Evolutionary conservation across 441 rosid genomes (phyloP).

Genomic region (Euphorbia corollata): DNA sequence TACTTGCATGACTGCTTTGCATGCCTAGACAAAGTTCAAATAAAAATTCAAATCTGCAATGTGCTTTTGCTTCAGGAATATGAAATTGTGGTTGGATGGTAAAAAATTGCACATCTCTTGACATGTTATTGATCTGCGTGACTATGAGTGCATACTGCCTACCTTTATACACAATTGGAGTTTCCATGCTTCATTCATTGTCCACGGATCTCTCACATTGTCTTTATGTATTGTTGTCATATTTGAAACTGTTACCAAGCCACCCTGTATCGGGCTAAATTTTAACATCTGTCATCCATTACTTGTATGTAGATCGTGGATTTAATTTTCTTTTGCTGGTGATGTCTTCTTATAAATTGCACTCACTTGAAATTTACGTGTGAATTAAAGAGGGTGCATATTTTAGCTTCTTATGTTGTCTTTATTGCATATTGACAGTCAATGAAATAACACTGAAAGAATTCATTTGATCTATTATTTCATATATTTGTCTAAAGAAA

Average conservation of each 20-base stretch:
- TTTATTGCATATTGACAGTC: neutral
- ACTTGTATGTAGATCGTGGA: neutral
- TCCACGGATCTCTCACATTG: neutral
- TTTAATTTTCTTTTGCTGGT: neutral
- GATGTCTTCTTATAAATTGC: neutral
- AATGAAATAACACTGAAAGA: neutral
- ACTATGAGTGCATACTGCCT: neutral
- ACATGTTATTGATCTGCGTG: too few relatives aligned
- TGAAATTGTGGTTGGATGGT: too few relatives aligned
- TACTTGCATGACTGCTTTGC: neutral
- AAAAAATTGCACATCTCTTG: too few relatives aligned
- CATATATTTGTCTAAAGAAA: neutral
- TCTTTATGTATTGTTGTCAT: neutral
- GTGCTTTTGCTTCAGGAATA: too few relatives aligned
- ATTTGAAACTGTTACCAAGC: neutral
- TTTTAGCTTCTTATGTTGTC: neutral
- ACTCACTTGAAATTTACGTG: neutral
- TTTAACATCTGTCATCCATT: neutral
- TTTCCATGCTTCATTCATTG: conserved; percentile 1
- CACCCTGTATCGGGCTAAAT: neutral
- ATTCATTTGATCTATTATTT: neutral
- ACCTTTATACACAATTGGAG: neutral
- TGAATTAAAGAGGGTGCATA: neutral
- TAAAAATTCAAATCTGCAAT: too few relatives aligned
- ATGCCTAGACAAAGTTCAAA: neutral